Evolutionary conservation across 1,284 basidiomycete species (phyloP), one percentile per base, ranked within the genome.

Genomic region (Microbotryum lychnidis-dioicae): DNA sequence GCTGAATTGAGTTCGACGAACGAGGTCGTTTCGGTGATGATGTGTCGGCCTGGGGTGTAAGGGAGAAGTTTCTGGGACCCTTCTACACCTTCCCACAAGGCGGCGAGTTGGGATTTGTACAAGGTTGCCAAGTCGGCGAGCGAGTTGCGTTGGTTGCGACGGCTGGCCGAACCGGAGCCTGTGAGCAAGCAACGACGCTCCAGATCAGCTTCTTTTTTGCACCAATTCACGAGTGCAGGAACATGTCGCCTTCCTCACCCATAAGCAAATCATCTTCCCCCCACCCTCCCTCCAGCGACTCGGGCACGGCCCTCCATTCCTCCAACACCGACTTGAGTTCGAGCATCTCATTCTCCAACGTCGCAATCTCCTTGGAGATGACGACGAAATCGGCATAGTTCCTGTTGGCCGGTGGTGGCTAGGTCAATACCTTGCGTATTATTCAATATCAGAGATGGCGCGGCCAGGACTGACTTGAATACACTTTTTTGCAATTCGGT

Each of bases 41-140:
- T 83, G 73, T 97, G 94, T 60, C 94, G 81, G 3, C 92, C 93
- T 0, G 91, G 85, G 0, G 86, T 86, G 8, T 89, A 86, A 0
- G 93, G 92, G 2, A 93, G 84, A 73, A 94, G 93, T 75, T 97
- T 97, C 68, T 92, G 87, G 0, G 92, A 91, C n/a, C 96, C 94
- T 73, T 97, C 91, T 67, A 98, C 89, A 56, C 87, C 86, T 6
- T 88, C 79, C 77, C 96, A 96, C 0, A 98, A 79, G 2, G 85
- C 84, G 69, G 92, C 89, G 79, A 98, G 87, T 77, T 98, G 94
- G 47, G 87, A 87, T 60, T 87, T 89, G 75, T 98, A 97, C 66
- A 98, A 83, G 54, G 92, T 85, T 60, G 91, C 87, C 37, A 98
- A 83, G 75, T 98, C 93, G 20, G 89, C 87, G 20, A 96, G 82